Evolutionary conservation across 2,329 filamentous ascomycete genomes (phyloP), one percentile per base, ranked within the genome.

Genomic region (Ophiostoma montium): DNA sequence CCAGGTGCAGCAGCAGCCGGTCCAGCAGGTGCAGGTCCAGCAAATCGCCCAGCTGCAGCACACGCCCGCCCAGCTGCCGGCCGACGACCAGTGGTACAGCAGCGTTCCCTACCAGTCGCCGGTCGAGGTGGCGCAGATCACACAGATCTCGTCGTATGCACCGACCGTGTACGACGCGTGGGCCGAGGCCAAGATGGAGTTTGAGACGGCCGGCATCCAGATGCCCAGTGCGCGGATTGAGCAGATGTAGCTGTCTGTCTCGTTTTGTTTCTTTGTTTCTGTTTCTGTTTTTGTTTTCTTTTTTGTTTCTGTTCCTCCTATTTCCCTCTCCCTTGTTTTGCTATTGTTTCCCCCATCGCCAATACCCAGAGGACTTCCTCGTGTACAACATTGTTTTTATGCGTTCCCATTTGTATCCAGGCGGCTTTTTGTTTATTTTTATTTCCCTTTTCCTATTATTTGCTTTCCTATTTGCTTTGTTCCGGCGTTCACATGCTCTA

Each of bases 141-240:
- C 73, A 16, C 68, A 71, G 53, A 56, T 76, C 5, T 70, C 72
- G 12, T 63, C 69, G 7, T 78, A 71, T 51, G 67, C 68, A 6
- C 64, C 69, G 16, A 65, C 63, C n/a, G 65, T 74, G 15, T 74
- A 72, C 54, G 72, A 75, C 54, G 62, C 72, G 2, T 80, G 75
- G 68, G 62, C 58, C 13, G 54, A 53, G 7, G 66, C 68, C 38
- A 80, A 80, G 64, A 62, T 75, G 21, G 76, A 79, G 55, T 77
- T 70, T 50, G 74, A 75, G 36, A 75, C 79, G 53, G 67, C 71
- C 18, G 67, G 70, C 10, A 70, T 79, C 64, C 75, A 77, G 61
- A 67, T 80, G 62, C 77, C 76, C 11, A 78, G 74, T 58, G 72
- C 68, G 38, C 67, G 76, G 46, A 71, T 80, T 54, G 74, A 76